Percentiles rank a stretch among this genome's conserved stretches.
These are phyloP conservation scores for Ganoderma leucocontextum DNA, from an alignment of 1,284 basidiomycete species.

Conservation along the genomic window DNA sequence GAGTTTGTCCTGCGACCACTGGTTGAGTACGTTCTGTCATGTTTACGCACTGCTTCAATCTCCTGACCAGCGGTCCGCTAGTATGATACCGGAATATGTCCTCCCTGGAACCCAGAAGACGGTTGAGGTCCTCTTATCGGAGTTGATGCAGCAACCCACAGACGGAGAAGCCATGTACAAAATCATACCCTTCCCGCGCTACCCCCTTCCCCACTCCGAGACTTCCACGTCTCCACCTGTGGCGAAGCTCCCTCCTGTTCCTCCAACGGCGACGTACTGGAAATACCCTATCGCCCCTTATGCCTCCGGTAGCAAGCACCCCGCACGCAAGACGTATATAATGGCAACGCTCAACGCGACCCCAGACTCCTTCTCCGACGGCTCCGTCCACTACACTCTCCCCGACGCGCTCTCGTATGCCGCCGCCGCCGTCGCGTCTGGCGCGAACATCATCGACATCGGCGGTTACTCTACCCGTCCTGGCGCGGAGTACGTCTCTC, in stretches of 20 bases:
- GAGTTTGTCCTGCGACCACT: conserved; percentile 94
- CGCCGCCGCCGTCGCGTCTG: conserved; percentile 53
- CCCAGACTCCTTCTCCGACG: conserved; percentile 98
- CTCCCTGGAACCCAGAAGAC: conserved; percentile 66
- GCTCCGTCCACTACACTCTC: conserved; percentile 65
- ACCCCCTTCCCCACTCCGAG: conserved; percentile 45
- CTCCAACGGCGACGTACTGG: conserved; percentile 64
- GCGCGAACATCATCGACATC: conserved; percentile 88
- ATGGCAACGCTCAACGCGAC: conserved; percentile 98
- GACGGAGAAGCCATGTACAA: conserved; percentile 62
- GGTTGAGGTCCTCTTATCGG: conserved; percentile 56
- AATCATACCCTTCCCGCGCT: conserved; percentile 70
- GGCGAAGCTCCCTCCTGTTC: conserved; percentile 41
- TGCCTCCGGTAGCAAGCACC: conserved; percentile 33
- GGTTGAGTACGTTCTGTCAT: conserved; percentile 70
- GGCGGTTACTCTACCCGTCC: conserved; percentile 96
- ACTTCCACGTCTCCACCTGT: conserved; percentile 20
- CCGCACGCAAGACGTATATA: conserved; percentile 63
- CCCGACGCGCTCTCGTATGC: conserved; percentile 61
- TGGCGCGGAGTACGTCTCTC: conserved; percentile 70
- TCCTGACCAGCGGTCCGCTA: conserved; percentile 39
- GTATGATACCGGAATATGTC: conserved; percentile 74
- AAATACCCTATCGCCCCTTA: conserved; percentile 47
- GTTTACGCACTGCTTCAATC: neutral
- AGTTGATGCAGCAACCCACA: conserved; percentile 44